phyloP scores from a whole-genome alignment of 164 flowering plant genomes.

The Echeveria elegans region DNA sequence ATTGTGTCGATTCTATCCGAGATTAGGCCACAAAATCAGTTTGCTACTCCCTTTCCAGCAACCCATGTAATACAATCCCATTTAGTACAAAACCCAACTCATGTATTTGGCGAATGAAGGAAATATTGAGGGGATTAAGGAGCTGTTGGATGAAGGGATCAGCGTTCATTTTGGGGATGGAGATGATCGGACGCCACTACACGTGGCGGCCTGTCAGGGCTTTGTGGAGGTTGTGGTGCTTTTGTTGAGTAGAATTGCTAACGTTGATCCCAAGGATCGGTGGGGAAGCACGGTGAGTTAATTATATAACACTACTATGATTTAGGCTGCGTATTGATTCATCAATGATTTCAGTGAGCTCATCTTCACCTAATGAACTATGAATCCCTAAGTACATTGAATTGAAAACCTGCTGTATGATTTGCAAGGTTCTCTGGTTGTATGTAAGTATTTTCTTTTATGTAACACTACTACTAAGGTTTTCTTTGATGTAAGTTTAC shows the following conservation, averaged over 20 bases:
- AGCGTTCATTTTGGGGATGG: slow-evolving; percentile 7
- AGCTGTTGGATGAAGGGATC: neutral
- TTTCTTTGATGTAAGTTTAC: slow-evolving; percentile 52
- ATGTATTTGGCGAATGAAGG: slow-evolving; percentile 11
- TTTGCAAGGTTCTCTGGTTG: no score
- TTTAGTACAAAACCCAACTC: slow-evolving; percentile 22
- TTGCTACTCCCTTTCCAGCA: slow-evolving; percentile 28
- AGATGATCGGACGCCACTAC: slow-evolving; percentile 14
- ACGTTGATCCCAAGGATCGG: slow-evolving; percentile 46
- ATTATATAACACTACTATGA: neutral
- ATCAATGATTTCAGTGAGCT: no score
- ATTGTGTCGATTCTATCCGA: no score
- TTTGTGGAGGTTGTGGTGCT: slow-evolving; percentile 38
- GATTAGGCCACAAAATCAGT: slow-evolving; percentile 34
- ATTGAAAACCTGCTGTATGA: no score
- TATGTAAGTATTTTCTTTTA: no score
- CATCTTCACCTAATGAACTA: no score
- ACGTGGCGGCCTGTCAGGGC: slow-evolving; percentile 59
- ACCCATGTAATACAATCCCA: slow-evolving; percentile 43
- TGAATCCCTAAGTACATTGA: no score
- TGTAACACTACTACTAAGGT: no score
- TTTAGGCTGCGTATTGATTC: neutral
- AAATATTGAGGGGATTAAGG: slow-evolving; percentile 2
- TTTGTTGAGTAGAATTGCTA: slow-evolving; percentile 33
- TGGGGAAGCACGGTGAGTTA: slow-evolving; percentile 60